Base-by-base conservation (phyloP, 805 yeast species). In the Candida maltosa region DNA sequence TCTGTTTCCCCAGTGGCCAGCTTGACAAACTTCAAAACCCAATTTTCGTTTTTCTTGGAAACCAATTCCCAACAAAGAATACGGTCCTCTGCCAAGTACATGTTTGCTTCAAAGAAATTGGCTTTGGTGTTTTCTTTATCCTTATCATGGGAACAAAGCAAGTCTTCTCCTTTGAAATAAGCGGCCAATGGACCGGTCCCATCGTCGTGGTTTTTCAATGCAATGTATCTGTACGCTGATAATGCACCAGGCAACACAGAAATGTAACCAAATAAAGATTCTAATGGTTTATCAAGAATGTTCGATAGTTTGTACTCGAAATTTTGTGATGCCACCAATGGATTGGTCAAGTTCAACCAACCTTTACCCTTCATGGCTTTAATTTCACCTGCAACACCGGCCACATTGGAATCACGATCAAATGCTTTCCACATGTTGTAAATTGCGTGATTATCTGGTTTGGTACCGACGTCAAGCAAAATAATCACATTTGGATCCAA, bases 301-400 rank as follows among this genome's bases (percentile, higher is more conserved):
- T 91, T 91, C n/a, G 97, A 88, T 83, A 91, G 87, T 52, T 91
- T 91, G 62, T 91, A 91, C 60, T 91, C 97, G 51, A 91, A 91
- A 56, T 91, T 91, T 57, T 91, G 97, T 1, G 96, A 87, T 1
- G 97, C 97, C 31, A 91, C 96, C 28, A 91, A 65, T 8, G 97
- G 97, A 58, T 91, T 91, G 16, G 86, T 57, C 42, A 93, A 66
- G 45, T 89, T 87, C 16, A 65, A 51, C 76, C 97, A 87, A 19
- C 80, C 83, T 49, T 80, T 84, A 29, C 98, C 99, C 50, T 87
- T 88, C 86, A 91, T 83, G 0, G 97, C 87, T 43, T 84, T 84
- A 54, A 93, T 89, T 59, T 93, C 97, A 43, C 99, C 99, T 10
- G 97, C 97, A 1, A 96, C 98, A 44, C 99, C 99, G 0, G 96